Evolutionary conservation across 2,329 filamentous ascomycete species (phyloP).

Genomic region (Thermomyces lanuginosus): DNA sequence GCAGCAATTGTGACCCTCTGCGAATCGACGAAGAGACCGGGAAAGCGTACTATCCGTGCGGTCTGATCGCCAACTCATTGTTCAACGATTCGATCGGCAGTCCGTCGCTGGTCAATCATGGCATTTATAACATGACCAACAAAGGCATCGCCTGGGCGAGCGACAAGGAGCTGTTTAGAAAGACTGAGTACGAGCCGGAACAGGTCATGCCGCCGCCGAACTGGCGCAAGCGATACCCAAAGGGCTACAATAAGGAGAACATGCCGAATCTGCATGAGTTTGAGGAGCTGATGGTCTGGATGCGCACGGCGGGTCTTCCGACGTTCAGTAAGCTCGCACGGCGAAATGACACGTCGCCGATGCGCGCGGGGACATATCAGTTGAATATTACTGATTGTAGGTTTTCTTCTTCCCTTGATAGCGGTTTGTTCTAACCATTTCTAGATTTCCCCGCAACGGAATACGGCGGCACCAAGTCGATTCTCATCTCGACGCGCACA

Average conservation of each 20-base stretch:
- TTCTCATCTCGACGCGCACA: constrained; percentile 75
- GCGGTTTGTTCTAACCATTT: not conserved
- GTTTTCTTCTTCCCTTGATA: constrained; percentile 20
- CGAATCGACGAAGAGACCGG: constrained; percentile 34
- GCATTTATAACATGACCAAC: constrained; percentile 59
- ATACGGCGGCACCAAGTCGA: constrained; percentile 77
- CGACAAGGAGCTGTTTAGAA: constrained; percentile 63
- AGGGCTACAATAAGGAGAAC: constrained; percentile 49
- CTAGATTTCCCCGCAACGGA: constrained; percentile 62
- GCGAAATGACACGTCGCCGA: constrained; percentile 55
- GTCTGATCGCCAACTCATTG: constrained; percentile 85
- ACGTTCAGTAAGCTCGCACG: constrained; percentile 87
- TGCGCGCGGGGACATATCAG: constrained; percentile 58
- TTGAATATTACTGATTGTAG: constrained; percentile 64
- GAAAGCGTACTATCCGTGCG: constrained; percentile 81
- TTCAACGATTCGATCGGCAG: constrained; percentile 83
- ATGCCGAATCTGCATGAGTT: constrained; percentile 58
- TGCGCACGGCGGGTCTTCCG: constrained; percentile 87
- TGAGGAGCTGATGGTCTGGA: constrained; percentile 93
- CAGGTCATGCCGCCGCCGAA: constrained; percentile 72
- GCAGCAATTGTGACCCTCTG: constrained; percentile 62
- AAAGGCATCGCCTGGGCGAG: constrained; percentile 72
- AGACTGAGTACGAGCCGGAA: constrained; percentile 46
- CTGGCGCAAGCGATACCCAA: constrained; percentile 56
- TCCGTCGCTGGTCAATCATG: constrained; percentile 42